phyloP scores from a whole-genome alignment of 257 asterid species.

The Solanum tarijense region DNA sequence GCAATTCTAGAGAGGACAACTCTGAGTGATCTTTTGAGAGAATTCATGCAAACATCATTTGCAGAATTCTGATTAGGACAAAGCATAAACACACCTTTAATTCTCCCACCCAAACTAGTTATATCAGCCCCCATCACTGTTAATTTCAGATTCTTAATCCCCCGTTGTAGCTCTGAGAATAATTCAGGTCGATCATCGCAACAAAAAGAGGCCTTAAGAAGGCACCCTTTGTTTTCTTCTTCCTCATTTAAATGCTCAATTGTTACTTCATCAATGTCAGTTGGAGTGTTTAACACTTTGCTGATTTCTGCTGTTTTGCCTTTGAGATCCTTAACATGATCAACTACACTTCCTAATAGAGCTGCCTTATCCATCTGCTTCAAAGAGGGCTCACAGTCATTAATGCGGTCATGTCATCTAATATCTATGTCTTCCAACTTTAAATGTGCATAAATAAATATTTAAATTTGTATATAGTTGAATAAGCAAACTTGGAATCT shows the following conservation, averaged over 20 bases:
- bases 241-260: constrained; percentile 1
- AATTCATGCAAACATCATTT: background rate
- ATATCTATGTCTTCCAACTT: too few species aligned
- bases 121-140: constrained; percentile 40
- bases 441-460: too few species aligned
- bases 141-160: constrained; percentile 34
- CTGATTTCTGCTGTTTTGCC: constrained; percentile 38
- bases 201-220: constrained; percentile 45
- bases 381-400: background rate
- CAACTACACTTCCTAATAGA: constrained; percentile 65
- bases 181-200: constrained; percentile 71
- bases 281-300: constrained; percentile 41
- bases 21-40: constrained; percentile 40
- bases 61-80: constrained; percentile 1
- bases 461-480: too few species aligned
- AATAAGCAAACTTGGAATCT: too few species aligned
- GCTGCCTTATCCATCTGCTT: constrained; percentile 95
- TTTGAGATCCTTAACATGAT: constrained; percentile 58
- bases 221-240: constrained; percentile 1
- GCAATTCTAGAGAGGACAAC: constrained; percentile 43
- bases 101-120: constrained; percentile 62
- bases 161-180: constrained; percentile 49
- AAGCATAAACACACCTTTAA: constrained; percentile 37
- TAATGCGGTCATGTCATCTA: too few species aligned
- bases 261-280: constrained; percentile 50